Evolutionary conservation across 495 filamentous ascomycete species (phyloP).

Genomic region (Xanthoparmelia taractica): DNA sequence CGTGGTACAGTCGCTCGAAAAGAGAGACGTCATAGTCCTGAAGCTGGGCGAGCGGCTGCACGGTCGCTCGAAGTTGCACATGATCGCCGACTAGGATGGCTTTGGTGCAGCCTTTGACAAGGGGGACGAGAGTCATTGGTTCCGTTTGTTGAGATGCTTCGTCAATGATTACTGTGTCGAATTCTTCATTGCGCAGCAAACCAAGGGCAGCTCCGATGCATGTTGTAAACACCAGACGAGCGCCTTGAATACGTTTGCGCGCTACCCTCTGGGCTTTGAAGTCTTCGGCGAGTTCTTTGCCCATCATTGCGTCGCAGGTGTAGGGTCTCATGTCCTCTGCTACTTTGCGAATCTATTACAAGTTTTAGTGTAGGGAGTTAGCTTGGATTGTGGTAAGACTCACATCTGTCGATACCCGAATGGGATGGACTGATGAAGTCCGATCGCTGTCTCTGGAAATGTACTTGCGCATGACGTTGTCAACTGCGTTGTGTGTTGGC

Average conservation of each 20-base stretch:
- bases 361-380: constrained; percentile 3
- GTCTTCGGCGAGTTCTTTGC: constrained; percentile 38
- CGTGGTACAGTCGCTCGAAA: constrained; percentile 43
- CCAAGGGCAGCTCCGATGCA: constrained; percentile 44
- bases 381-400: constrained; percentile 13
- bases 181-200: constrained; percentile 38
- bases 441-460: constrained; percentile 10
- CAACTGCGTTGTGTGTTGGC: too few relatives aligned
- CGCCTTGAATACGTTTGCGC: constrained; percentile 35
- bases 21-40: constrained; percentile 42
- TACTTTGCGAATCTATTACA: constrained; percentile 38
- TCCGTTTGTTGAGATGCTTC: constrained; percentile 49
- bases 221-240: constrained; percentile 41
- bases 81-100: constrained; percentile 47
- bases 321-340: constrained; percentile 34
- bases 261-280: constrained; percentile 34
- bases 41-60: constrained; percentile 33
- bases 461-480: too few relatives aligned
- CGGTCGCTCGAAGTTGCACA: constrained; percentile 45
- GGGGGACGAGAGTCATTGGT: constrained; percentile 40
- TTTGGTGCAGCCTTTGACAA: constrained; percentile 42
- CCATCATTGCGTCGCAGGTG: constrained; percentile 44
- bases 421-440: constrained; percentile 19
- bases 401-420: constrained; percentile 44
- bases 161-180: constrained; percentile 43